Evolutionary conservation across 2,329 filamentous ascomycete genomes (phyloP).

Genomic region (Zymoseptoria ardabiliae): DNA sequence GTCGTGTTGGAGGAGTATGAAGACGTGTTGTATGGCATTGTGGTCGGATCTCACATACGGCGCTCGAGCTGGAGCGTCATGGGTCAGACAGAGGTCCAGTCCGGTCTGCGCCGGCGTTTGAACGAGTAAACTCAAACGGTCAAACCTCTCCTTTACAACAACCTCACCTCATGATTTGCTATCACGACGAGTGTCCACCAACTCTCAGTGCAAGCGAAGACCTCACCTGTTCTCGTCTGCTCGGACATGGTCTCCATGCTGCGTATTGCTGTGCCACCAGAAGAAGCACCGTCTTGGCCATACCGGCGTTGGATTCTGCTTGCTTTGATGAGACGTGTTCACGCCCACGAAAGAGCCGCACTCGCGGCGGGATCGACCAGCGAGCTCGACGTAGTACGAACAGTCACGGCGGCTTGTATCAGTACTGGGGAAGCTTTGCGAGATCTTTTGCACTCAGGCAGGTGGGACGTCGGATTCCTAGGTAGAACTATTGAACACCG

Average conservation of each 20-base stretch:
- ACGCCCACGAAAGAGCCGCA: no score
- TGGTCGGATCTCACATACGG: background rate
- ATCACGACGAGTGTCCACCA: background rate
- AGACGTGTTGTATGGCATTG: background rate
- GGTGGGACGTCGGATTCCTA: no score
- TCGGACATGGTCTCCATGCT: background rate
- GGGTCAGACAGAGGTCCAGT: background rate
- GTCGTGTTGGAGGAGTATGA: background rate
- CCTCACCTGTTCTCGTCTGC: background rate
- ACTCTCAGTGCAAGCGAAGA: background rate
- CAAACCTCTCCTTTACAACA: background rate
- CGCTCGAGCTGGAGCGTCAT: background rate
- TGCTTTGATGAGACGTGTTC: no score
- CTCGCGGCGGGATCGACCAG: no score
- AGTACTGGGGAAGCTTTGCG: no score
- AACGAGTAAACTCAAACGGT: background rate
- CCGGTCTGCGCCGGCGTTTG: background rate
- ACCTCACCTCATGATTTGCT: background rate
- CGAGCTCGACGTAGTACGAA: no score
- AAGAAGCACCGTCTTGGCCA: no score
- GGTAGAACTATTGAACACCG: no score
- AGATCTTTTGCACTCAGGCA: no score
- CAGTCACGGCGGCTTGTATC: no score
- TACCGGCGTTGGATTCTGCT: no score
- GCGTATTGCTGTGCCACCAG: no score